Evolutionary conservation across 352 stramenopile species (phyloP), one percentile per base, ranked within the genome.

Genomic region (Peronospora belbahrii): DNA sequence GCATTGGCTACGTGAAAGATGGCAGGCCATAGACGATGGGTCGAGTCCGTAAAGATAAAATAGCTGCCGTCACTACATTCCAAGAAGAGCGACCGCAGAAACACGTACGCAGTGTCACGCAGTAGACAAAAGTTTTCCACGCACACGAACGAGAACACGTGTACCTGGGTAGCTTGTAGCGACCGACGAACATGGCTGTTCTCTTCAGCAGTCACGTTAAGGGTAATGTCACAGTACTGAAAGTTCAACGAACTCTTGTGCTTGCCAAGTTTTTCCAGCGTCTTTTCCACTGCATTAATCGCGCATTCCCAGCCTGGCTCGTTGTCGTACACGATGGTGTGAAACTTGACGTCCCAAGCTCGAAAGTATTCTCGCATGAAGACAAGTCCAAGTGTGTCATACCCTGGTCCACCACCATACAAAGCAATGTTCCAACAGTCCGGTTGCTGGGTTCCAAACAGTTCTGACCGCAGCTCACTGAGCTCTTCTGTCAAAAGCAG

Each of bases 101-200:
- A 85, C 3, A 52, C 40, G 42, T 69, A 87, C 17, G 58, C 37
- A 36, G 54, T 74, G 38, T 70, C 48, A 15, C 59, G 54, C 2
- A 87, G 55, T 10, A 85, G 52, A 34, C 57, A 67, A 15, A 74
- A 83, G 42, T 85, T 87, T 39, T 87, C 75, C 22, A 83, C 75
- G 37, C 72, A 85, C 27, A 87, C 75, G 42, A 87, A 87, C 5
- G 72, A 75, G 27, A 87, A 87, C 17, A 84, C 51, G 19, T 84
- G 75, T 1, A 85, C 38, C 10, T 81, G 52, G 3, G 64, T 83
- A 13, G 35, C 19, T 2, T 28, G 15, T 4, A 74, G 25, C 11
- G 75, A 58, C 28, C 38, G 18, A 9, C 28, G 20, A 1, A 78
- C 68, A 8, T 51, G 52, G 0, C 33, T 15, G 20, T 88, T 88